Evolutionary conservation across 2,329 filamentous ascomycete genomes (phyloP), one percentile per base, ranked within the genome.

Genomic region (Aspergillaceae sp.): DNA sequence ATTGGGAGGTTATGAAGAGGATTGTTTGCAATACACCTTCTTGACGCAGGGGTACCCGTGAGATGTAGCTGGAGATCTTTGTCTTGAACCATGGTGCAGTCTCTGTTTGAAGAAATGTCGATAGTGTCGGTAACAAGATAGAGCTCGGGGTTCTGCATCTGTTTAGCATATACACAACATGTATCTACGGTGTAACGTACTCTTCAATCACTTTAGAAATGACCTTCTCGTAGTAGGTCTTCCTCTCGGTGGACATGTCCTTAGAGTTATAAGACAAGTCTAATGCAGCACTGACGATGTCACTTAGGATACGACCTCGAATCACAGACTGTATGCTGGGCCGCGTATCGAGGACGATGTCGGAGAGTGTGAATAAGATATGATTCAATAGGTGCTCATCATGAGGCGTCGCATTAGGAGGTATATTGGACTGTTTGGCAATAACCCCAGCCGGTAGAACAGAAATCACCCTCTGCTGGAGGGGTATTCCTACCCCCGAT

Each of bases 381-480:
- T 44, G 48, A 10, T 54, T 46, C 10, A 71, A 56, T 42, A 70
- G 56, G 4, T 11, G 9, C 41, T 61, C 56, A 52, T 68, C 52
- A 11, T 55, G 56, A 4, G 60, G 54, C 8, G 49, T 51, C 33
- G 51, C 54, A 7, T 52, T 50, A 11, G 52, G 32, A 29, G 50
- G 38, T 0, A 42, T 28, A 26, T 57, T 45, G 8, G 55, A 44
- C 29, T 65, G 62, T 46, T 63, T 68, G 30, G 69, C 65, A 51
- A 70, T 65, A 11, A 71, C 65, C 1, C 69, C 69, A 5, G 62
- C 57, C 5, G 69, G 68, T 26, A 72, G 48, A 9, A 67, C 66
- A 27, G 69, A 71, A 36, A 70, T 68, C 5, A 72, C 62, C 41
- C 69, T 61, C 46, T 68, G 61, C 50, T 71, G 67, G 8, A 72